These are phyloP conservation scores for Globisporangium cystogenes DNA, from an alignment of 352 stramenopile species.

Conservation along the genomic window DNA sequence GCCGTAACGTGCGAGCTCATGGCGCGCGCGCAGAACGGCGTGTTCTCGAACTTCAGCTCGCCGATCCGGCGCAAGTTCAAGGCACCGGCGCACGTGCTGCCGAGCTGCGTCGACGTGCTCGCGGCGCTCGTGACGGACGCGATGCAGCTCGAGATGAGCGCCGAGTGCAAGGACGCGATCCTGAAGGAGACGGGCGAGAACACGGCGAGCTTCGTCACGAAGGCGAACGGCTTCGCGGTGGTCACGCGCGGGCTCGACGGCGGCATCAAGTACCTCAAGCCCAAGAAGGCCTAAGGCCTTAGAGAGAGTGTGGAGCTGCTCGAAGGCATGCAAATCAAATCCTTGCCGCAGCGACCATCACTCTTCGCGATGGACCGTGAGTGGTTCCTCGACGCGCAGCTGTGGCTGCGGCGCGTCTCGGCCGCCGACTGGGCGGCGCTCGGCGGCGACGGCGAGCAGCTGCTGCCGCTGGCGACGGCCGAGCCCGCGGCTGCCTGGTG, in stretches of 20 bases:
- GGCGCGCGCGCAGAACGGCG: constrained; percentile 58
- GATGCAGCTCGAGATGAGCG: constrained; percentile 29
- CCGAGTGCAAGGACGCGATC: constrained; percentile 38
- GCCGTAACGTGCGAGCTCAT: constrained; percentile 66
- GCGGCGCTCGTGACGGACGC: constrained; percentile 35
- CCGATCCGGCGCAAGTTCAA: constrained; percentile 53
- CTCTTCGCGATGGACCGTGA: too few relatives aligned
- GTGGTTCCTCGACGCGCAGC: constrained; percentile 24
- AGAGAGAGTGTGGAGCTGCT: neutral
- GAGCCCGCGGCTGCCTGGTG: constrained; percentile 9
- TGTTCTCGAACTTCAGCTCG: constrained; percentile 69
- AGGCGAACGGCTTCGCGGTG: constrained; percentile 47
- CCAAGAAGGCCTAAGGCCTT: neutral
- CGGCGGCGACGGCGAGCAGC: neutral
- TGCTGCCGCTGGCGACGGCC: neutral
- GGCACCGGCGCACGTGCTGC: constrained; percentile 31
- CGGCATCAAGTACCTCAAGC: constrained; percentile 37
- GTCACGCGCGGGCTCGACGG: constrained; percentile 50
- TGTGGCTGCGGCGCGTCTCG: constrained; percentile 18
- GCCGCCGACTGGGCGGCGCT: neutral
- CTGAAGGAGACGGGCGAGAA: constrained; percentile 51
- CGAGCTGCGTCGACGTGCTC: constrained; percentile 48
- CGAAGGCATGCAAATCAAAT: too few relatives aligned
- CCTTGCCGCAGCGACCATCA: too few relatives aligned
- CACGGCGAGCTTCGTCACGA: constrained; percentile 43